A percentile compares a stretch with the other conserved stretches of the same genome.
These are phyloP conservation scores for Tetrapyrgos nigripes DNA, from an alignment of 1,284 basidiomycete genomes.

Conservation along the genomic window DNA sequence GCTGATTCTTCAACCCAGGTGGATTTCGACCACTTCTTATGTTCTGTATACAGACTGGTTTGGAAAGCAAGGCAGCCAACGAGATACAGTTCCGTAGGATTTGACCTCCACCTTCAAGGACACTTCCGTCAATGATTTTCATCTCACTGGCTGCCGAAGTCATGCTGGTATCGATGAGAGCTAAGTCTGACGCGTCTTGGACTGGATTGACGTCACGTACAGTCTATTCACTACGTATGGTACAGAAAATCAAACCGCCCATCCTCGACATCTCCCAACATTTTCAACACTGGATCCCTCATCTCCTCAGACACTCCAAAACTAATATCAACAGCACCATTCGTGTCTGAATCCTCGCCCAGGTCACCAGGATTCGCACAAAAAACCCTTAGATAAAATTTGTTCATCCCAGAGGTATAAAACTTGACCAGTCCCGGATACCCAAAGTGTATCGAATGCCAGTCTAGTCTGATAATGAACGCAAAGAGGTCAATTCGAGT, in stretches of 20 bases:
- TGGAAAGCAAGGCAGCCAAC: conserved; percentile 62
- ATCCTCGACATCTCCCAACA: background rate
- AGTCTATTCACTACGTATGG: no score
- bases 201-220: no score
- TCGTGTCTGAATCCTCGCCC: conserved; percentile 27
- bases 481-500: no score
- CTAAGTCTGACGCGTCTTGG: background rate
- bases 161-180: no score
- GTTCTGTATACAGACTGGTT: conserved; percentile 62
- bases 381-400: conserved; percentile 36
- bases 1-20: conserved; percentile 73
- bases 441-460: conserved; percentile 39
- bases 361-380: conserved; percentile 30
- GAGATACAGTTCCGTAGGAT: conserved; percentile 71
- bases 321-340: background rate
- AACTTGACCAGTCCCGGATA: conserved; percentile 28
- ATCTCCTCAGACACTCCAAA: background rate
- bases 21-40: conserved; percentile 60
- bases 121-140: conserved; percentile 47
- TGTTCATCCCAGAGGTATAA: conserved; percentile 25
- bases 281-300: background rate
- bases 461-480: conserved; percentile 36
- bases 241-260: background rate
- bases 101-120: conserved; percentile 72
- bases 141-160: no score